Percentiles rank a stretch among this genome's conserved stretches.
Conservation (phyloP, 805 yeast species). For the Barnettozyma wickerhamii region DNA sequence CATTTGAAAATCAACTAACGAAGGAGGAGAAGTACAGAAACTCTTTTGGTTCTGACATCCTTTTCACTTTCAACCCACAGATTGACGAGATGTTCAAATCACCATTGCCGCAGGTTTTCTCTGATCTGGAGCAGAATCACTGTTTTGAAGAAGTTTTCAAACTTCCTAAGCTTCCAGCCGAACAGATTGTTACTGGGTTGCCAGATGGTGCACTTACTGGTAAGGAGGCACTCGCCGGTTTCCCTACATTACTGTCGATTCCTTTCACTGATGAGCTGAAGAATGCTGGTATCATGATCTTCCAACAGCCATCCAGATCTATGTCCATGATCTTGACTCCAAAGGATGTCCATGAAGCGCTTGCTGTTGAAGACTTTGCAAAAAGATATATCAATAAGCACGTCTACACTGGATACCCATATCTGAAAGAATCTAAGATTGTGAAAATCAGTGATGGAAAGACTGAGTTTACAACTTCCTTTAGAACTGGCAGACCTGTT, state of each 20-base stretch:
- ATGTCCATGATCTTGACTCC: constrained; percentile 73
- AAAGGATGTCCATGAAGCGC: constrained; percentile 48
- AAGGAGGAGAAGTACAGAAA: constrained; percentile 75
- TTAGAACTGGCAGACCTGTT: constrained; percentile 33
- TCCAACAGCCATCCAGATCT: constrained; percentile 80
- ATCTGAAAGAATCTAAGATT: constrained; percentile 73
- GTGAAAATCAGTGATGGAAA: constrained; percentile 54
- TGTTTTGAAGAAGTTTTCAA: constrained; percentile 61
- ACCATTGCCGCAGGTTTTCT: constrained; percentile 72
- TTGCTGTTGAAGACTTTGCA: constrained; percentile 61
- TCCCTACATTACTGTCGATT: constrained; percentile 76
- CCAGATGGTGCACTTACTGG: constrained; percentile 67
- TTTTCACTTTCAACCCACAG: constrained; percentile 75
- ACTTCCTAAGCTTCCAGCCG: constrained; percentile 43
- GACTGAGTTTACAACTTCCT: constrained; percentile 35
- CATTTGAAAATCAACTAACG: constrained; percentile 55
- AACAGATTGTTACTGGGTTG: constrained; percentile 48
- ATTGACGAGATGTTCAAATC: constrained; percentile 61
- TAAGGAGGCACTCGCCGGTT: constrained; percentile 74
- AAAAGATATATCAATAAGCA: constrained; percentile 54
- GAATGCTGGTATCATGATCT: constrained; percentile 65
- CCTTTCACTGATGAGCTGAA: constrained; percentile 53
- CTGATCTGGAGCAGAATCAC: constrained; percentile 73
- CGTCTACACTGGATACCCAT: constrained; percentile 89
- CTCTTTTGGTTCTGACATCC: constrained; percentile 63